phyloP scores from a whole-genome alignment of 2,329 filamentous ascomycete species.

The Penicillium crustosum region DNA sequence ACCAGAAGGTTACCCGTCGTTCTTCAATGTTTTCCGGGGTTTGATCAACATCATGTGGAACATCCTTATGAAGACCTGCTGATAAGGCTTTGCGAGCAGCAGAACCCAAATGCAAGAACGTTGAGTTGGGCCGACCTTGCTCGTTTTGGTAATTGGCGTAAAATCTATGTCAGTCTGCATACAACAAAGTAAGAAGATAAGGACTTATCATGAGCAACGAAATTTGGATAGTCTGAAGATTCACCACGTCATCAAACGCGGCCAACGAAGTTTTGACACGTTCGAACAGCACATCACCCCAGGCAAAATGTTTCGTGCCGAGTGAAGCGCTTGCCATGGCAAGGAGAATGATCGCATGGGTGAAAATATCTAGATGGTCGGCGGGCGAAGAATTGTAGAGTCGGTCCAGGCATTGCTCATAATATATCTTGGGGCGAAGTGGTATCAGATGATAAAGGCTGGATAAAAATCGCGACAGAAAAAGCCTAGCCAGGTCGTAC shows the following conservation, averaged over 20 bases:
- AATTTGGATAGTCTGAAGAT: constrained; percentile 47
- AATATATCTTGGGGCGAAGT: constrained; percentile 36
- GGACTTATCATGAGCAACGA: constrained; percentile 49
- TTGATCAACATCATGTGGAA: constrained; percentile 33
- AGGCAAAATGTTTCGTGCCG: constrained; percentile 41
- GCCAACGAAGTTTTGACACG: constrained; percentile 43
- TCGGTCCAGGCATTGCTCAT: constrained; percentile 37
- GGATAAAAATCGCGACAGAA: constrained; percentile 45
- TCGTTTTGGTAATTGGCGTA: constrained; percentile 49
- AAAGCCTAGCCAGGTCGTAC: constrained; percentile 38
- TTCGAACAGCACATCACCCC: constrained; percentile 46
- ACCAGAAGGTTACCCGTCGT: constrained; percentile 42
- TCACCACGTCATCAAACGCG: constrained; percentile 47
- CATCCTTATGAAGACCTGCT: constrained; percentile 47
- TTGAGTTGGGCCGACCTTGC: constrained; percentile 46
- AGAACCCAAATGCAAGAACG: constrained; percentile 43
- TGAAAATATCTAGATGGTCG: constrained; percentile 35
- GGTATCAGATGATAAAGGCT: constrained; percentile 44
- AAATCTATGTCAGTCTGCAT: constrained; percentile 7
- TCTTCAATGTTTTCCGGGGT: constrained; percentile 38
- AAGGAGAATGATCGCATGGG: constrained; percentile 42
- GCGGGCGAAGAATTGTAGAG: constrained; percentile 37
- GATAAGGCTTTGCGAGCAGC: constrained; percentile 47
- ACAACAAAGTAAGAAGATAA: background rate
- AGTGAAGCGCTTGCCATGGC: constrained; percentile 41